Percentiles rank a stretch among this genome's conserved stretches.
These are phyloP conservation scores for Zychaea mexicana DNA, from an alignment of 371 early-diverging fungal species.

Conservation along the genomic window DNA sequence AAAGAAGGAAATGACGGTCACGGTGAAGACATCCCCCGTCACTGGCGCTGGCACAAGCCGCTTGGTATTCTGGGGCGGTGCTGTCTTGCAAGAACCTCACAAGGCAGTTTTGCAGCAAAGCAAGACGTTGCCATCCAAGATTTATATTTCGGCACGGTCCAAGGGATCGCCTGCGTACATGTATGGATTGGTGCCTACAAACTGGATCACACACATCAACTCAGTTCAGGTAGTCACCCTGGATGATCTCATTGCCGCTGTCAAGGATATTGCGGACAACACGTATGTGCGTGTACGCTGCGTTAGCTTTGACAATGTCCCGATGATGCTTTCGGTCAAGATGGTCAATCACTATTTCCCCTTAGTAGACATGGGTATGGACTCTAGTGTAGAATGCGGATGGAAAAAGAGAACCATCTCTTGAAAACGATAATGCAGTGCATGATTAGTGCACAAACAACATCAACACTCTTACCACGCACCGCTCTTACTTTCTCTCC, in stretches of 20 bases:
- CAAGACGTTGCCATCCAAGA: constrained; percentile 68
- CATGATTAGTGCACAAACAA: constrained; percentile 1
- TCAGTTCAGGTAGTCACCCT: constrained; percentile 60
- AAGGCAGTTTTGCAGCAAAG: constrained; percentile 81
- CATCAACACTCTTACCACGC: too few relatives aligned
- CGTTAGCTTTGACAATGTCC: constrained; percentile 81
- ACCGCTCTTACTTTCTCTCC: too few relatives aligned
- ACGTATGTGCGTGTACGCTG: constrained; percentile 84
- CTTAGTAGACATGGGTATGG: constrained; percentile 55
- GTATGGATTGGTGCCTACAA: constrained; percentile 83
- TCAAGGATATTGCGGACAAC: constrained; percentile 67
- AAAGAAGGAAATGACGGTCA: constrained; percentile 67
- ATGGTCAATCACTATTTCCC: constrained; percentile 81
- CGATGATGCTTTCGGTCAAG: constrained; percentile 79
- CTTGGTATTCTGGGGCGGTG: constrained; percentile 78
- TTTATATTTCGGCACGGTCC: constrained; percentile 74
- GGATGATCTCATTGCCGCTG: constrained; percentile 65
- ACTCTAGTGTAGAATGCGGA: constrained; percentile 57
- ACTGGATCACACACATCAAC: constrained; percentile 80
- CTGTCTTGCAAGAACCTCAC: constrained; percentile 79
- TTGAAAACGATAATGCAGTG: neutral
- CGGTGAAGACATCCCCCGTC: constrained; percentile 61
- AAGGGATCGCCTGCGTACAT: constrained; percentile 83
- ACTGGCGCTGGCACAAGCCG: constrained; percentile 71
- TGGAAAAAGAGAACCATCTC: constrained; percentile 27